Percentiles rank a stretch among this genome's conserved stretches.
phyloP scores from a whole-genome alignment of 768 basidiomycete genomes.

The Serendipita sp. region DNA sequence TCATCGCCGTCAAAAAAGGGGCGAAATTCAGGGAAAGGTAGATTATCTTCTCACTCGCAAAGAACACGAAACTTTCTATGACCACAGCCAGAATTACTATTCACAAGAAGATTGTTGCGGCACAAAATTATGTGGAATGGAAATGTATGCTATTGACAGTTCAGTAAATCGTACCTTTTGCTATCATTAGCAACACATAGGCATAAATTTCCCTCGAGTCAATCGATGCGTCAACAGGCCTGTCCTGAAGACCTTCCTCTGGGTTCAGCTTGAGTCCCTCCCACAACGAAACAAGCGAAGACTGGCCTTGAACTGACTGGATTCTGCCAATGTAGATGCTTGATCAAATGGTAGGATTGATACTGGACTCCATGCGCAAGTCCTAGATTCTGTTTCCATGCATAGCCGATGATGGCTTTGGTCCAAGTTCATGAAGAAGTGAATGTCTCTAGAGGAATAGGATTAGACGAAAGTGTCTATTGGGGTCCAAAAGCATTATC shows the following conservation, averaged over 20 bases:
- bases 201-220: too few relatives aligned
- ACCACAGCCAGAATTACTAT: too few relatives aligned
- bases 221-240: slow-evolving; percentile 28
- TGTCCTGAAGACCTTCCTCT: slow-evolving; percentile 78
- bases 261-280: slow-evolving; percentile 66
- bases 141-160: too few relatives aligned
- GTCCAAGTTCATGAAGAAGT: slow-evolving; percentile 76
- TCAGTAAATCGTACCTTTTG: too few relatives aligned
- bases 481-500: slow-evolving; percentile 97
- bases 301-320: slow-evolving; percentile 26
- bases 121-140: too few relatives aligned
- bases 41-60: too few relatives aligned
- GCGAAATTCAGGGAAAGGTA: too few relatives aligned
- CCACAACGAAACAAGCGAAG: slow-evolving; percentile 78
- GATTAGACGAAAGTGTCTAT: slow-evolving; percentile 84
- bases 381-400: slow-evolving; percentile 54
- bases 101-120: too few relatives aligned
- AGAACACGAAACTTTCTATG: too few relatives aligned
- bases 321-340: not conserved
- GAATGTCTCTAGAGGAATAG: slow-evolving; percentile 72
- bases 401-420: slow-evolving; percentile 66
- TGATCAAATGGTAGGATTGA: not conserved
- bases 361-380: slow-evolving; percentile 10
- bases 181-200: too few relatives aligned
- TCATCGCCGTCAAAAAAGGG: too few relatives aligned